These are phyloP conservation scores for Trypanosomatidae sp. DNA, from an alignment of 208 protist genomes.

Conservation along the genomic window DNA sequence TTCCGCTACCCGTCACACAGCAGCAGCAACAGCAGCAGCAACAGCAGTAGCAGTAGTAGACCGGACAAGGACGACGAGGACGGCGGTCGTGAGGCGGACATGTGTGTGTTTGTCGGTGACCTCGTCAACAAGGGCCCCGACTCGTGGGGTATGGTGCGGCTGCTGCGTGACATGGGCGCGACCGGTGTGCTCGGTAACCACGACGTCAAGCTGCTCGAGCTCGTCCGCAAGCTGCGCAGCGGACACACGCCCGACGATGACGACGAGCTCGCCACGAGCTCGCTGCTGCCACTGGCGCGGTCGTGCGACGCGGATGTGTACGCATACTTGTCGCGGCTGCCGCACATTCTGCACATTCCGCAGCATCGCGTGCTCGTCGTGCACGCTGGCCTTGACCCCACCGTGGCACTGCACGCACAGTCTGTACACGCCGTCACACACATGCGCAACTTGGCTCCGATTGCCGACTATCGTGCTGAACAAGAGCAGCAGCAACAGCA, in stretches of 20 bases:
- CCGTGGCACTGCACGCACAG: conserved; percentile 25
- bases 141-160: conserved; percentile 44
- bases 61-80: background rate
- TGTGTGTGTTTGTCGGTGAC: conserved; percentile 60
- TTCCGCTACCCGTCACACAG: conserved; percentile 16
- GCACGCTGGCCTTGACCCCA: conserved; percentile 57
- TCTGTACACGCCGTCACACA: conserved; percentile 15
- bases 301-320: conserved; percentile 27
- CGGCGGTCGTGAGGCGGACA: conserved; percentile 11
- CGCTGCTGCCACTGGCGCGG: conserved; percentile 22
- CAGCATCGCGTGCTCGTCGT: conserved; percentile 38
- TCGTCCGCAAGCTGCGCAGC: conserved; percentile 13
- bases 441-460: conserved; percentile 40
- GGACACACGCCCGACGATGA: conserved; percentile 7
- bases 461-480: background rate
- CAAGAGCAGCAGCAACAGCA: conserved; percentile 1
- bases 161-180: conserved; percentile 34
- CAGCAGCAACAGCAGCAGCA: background rate
- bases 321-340: conserved; percentile 27
- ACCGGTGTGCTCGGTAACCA: conserved; percentile 65
- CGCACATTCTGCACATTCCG: conserved; percentile 55
- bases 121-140: conserved; percentile 77
- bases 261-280: conserved; percentile 18
- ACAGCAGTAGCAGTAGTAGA: background rate
- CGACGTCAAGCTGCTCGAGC: conserved; percentile 41